A percentile compares a stretch with the other conserved stretches of the same genome.
These are phyloP conservation scores for Aphanomyces cochlioides DNA, from an alignment of 352 stramenopile genomes.

Conservation along the genomic window DNA sequence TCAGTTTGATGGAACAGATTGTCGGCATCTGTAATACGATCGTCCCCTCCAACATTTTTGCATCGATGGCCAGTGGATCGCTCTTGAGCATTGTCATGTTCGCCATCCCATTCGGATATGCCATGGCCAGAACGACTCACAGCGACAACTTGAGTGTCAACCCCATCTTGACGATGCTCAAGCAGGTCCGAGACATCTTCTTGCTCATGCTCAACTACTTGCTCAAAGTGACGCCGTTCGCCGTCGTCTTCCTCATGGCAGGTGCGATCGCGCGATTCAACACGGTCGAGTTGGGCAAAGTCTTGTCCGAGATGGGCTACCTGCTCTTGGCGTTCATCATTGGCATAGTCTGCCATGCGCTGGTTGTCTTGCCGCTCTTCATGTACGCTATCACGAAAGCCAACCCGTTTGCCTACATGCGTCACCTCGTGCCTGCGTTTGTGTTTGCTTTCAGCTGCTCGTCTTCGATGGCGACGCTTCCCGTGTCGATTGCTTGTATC, in stretches of 20 bases:
- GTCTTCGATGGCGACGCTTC: conserved; percentile 63
- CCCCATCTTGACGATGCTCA: conserved; percentile 43
- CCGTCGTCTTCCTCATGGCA: conserved; percentile 68
- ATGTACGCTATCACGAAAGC: conserved; percentile 59
- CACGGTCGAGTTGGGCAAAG: conserved; percentile 29
- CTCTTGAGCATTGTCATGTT: conserved; percentile 76
- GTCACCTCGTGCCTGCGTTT: conserved; percentile 58
- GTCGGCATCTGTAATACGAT: conserved; percentile 52
- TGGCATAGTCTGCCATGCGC: conserved; percentile 41
- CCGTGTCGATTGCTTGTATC: conserved; percentile 59
- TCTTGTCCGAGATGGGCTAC: conserved; percentile 52
- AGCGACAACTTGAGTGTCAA: conserved; percentile 40
- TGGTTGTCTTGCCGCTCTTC: conserved; percentile 56
- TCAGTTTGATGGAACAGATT: conserved; percentile 58
- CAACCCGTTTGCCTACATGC: conserved; percentile 71
- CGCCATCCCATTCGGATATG: conserved; percentile 58
- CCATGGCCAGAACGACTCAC: conserved; percentile 47
- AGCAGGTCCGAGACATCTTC: conserved; percentile 60
- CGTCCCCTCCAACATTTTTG: conserved; percentile 61
- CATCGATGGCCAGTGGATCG: conserved; percentile 44
- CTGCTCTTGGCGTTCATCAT: conserved; percentile 42
- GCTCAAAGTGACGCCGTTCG: conserved; percentile 59
- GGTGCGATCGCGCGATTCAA: conserved; percentile 45
- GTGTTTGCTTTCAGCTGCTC: conserved; percentile 60
- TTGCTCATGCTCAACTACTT: conserved; percentile 71